Base-by-base conservation (phyloP, 208 protist genomes). In the Trypanosoma platydactyli region DNA sequence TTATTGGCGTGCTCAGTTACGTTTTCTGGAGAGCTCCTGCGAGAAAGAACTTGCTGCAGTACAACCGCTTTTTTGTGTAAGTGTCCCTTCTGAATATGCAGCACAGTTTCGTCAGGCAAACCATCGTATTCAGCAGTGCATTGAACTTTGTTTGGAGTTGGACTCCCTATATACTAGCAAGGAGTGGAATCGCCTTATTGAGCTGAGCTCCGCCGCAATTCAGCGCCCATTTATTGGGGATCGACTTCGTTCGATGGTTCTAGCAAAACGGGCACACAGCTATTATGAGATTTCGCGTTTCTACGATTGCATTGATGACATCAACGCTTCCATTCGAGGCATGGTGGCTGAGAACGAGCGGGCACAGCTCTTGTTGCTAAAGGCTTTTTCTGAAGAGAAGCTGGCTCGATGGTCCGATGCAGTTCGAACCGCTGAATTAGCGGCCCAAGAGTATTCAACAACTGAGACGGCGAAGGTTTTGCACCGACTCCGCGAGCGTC, bases 301-400 rank as follows among this genome's bases (percentile, higher is more conserved):
- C 68, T 92, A 92, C 69, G 74, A 73, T 5, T 77, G 76, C 33
- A 68, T 89, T 11, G 80, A 92, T 65, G 86, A 89, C 55, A 64
- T 75, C 15, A 66, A 74, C 18, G 65, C 71, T 25, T 80, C 82
- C 29, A 30, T 86, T 11, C 66, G 60, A 56, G 76, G 75, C 56
- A 63, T 71, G 12, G 62, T 79, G 30, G 49, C 5, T 38, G 45
- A 27, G 12, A 25, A n/a, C 9, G 30, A 77, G 29, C 59, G 71
- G 1, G 77, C 78, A 9, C 41, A 63, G 38, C 41, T 87, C 40
- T 67, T 87, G 11, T 58, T 83, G 0, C 52, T 89, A 11, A 72
- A 78, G 29, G 75, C 80, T n/a, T 58, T 67, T 5, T 71, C 77
- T 33, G 86, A 89, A 69, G 86, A 87, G 51, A 80, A 79, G 15